These are phyloP conservation scores for Xylaria sp. DNA, from an alignment of 2,329 filamentous ascomycete species.

Conservation along the genomic window DNA sequence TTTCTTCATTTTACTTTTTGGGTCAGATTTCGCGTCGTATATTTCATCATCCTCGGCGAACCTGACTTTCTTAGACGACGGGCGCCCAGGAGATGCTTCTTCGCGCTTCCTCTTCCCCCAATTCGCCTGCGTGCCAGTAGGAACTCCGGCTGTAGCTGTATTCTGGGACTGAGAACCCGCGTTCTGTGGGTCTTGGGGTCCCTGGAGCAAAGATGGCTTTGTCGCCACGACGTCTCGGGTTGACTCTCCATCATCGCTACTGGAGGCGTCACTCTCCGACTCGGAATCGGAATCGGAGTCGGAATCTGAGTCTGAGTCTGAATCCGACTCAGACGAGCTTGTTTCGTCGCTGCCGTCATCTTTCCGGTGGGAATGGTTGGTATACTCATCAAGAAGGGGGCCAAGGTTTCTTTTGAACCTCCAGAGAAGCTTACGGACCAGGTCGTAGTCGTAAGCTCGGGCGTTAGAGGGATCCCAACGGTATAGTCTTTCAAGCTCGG, in stretches of 20 bases:
- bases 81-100: neutral
- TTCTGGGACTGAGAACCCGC: neutral
- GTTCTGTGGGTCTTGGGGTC: neutral
- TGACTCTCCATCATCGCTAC: slow-evolving; percentile 4
- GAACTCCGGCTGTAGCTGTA: neutral
- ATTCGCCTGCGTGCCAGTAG: neutral
- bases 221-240: neutral
- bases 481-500: slow-evolving; percentile 35
- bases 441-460: slow-evolving; percentile 36
- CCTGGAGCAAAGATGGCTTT: neutral
- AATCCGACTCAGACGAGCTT: neutral
- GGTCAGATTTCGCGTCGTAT: neutral
- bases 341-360: neutral
- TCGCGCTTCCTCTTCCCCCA: slow-evolving; percentile 25
- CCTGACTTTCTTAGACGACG: slow-evolving; percentile 28
- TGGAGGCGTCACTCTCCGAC: slow-evolving; percentile 1
- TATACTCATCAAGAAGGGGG: slow-evolving; percentile 31
- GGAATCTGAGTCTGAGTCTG: neutral
- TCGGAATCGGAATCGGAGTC: neutral
- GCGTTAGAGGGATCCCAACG: slow-evolving; percentile 32
- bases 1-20: neutral
- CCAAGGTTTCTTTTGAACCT: slow-evolving; percentile 42
- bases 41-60: neutral
- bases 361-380: neutral
- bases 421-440: slow-evolving; percentile 36